Percentiles rank a stretch among this genome's conserved stretches.
phyloP scores from a whole-genome alignment of 306 rosid genomes.

The Styphnolobium japonicum region DNA sequence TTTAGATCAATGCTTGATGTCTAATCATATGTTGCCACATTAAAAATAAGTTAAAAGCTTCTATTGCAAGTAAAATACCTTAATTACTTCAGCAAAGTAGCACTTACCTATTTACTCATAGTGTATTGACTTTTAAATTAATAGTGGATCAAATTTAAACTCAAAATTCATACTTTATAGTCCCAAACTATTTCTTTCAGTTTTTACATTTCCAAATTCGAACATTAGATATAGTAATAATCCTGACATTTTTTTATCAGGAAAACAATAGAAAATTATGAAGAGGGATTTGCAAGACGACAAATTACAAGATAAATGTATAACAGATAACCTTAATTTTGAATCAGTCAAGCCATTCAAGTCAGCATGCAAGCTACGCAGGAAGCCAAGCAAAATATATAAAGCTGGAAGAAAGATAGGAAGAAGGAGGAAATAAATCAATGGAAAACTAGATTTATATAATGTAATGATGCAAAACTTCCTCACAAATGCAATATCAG shows the following conservation, averaged over 20 bases:
- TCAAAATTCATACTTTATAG: background rate
- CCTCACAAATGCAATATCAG: background rate
- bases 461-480: background rate
- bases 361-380: background rate
- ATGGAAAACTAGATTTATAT: background rate
- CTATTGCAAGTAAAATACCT: background rate
- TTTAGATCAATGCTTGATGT: constrained; percentile 4
- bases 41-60: background rate
- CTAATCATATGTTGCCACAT: constrained; percentile 19
- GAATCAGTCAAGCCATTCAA: background rate
- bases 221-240: background rate
- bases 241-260: background rate
- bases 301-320: background rate
- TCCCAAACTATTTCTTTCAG: background rate
- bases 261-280: background rate
- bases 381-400: background rate
- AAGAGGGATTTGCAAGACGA: background rate
- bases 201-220: background rate
- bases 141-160: background rate
- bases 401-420: background rate
- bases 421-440: background rate
- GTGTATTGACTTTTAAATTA: background rate
- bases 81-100: background rate
- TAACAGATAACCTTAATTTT: background rate
- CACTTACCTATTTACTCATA: background rate